phyloP scores from a whole-genome alignment of 345 rosid genomes.

The Turnera subulata region DNA sequence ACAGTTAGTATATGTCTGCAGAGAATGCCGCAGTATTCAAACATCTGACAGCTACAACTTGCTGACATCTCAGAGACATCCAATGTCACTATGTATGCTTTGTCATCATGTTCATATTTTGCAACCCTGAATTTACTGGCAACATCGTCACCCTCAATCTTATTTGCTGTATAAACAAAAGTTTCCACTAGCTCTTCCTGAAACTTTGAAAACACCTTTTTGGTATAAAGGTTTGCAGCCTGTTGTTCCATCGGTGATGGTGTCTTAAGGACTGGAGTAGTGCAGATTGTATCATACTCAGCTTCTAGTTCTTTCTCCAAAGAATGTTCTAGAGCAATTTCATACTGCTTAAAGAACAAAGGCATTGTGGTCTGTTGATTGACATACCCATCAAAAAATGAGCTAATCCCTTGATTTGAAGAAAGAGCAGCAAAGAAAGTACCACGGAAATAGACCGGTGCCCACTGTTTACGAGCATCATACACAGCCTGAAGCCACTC shows the following conservation, averaged over 20 bases:
- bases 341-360: conserved; percentile 54
- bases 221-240: conserved; percentile 59
- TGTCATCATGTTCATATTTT: conserved; percentile 57
- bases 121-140: conserved; percentile 49
- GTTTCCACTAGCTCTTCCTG: conserved; percentile 74
- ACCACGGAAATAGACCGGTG: conserved; percentile 62
- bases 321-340: conserved; percentile 53
- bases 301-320: conserved; percentile 60
- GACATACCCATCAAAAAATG: conserved; percentile 60
- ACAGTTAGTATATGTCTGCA: conserved; percentile 65
- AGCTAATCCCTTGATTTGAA: conserved; percentile 49
- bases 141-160: conserved; percentile 47
- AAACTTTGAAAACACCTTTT: conserved; percentile 55
- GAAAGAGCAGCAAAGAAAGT: conserved; percentile 61
- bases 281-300: conserved; percentile 54
- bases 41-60: conserved; percentile 66
- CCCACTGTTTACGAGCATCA: conserved; percentile 63
- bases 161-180: conserved; percentile 60
- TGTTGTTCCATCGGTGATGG: conserved; percentile 75
- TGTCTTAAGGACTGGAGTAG: conserved; percentile 49
- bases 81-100: conserved; percentile 44
- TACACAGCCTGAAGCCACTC: conserved; percentile 68
- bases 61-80: conserved; percentile 44
- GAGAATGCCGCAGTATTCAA: conserved; percentile 59
- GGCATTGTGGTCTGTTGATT: conserved; percentile 58